Base-by-base conservation (phyloP, 768 basidiomycete genomes). In the Russula emetica region DNA sequence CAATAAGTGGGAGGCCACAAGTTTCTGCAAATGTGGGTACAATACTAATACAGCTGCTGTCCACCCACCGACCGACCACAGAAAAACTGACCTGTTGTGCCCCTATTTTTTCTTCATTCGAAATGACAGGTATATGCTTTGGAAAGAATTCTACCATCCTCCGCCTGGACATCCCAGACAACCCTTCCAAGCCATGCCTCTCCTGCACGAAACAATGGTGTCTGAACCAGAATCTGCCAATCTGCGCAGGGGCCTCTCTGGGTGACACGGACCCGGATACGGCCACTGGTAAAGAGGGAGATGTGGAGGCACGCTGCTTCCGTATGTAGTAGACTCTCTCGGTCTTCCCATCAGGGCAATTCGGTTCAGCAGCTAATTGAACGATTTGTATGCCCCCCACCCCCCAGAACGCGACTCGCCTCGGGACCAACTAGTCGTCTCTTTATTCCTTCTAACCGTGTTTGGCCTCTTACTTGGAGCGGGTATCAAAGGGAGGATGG, bases 191-290 rank as follows among this genome's bases (percentile, higher is more conserved):
- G 74, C 94, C 94, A 10, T 97, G 94, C 74, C 80, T 94, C 28
- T 90, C 92, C 6, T 97, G 94, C 73, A 96, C 93, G 11, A 92
- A 94, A 71, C 90, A 94, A 71, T 97, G 94, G 90, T 97, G 94
- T 76, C 78, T 94, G 60, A 91, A 96, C 72, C 94, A 92, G 75
- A 92, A 94, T 71, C 79, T 97, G 42, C 78, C 82, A 18, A 95
- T 93, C 50, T 96, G 92, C 73, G 81, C 82, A 11, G 88, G 88
- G 30, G 92, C 92, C 53, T 81, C 83, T 55, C 76, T 95, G 58
- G 94, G 94, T 28, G 90, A 94, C 70, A 86, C 90, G 26, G 85
- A 97, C 74, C 91, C 91, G 30, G 94, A 97, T 74, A 94, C 90
- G 20, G 92, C 90, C 14, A 95, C 93, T 6, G 94, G 94, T 38